phyloP scores from a whole-genome alignment of 805 yeast species.

The Ogataea trehaloabstinens region DNA sequence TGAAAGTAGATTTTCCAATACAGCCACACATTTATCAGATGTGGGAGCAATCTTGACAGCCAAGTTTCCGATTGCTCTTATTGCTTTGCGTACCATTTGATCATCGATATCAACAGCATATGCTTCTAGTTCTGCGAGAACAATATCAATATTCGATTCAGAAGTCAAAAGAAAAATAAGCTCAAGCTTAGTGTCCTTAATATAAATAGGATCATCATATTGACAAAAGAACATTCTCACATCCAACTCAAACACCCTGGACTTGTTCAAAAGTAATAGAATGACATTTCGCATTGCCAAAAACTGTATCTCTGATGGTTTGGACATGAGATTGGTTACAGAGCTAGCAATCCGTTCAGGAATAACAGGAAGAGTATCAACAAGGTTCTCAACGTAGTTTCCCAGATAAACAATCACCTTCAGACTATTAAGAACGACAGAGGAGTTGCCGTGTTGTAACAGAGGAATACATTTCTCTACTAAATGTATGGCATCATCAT shows the following conservation, averaged over 20 bases:
- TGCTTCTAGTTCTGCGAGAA: conserved; percentile 74
- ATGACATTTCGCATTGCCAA: conserved; percentile 79
- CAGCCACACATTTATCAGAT: conserved; percentile 61
- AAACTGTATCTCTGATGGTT: conserved; percentile 82
- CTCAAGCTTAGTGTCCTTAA: conserved; percentile 87
- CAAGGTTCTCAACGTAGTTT: conserved; percentile 64
- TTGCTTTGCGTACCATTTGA: conserved; percentile 82
- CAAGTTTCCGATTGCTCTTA: conserved; percentile 84
- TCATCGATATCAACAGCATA: conserved; percentile 86
- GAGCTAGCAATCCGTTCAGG: conserved; percentile 65
- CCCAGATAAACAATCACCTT: conserved; percentile 69
- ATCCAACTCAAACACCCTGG: conserved; percentile 58
- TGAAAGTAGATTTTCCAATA: conserved; percentile 55
- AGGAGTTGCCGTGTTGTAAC: conserved; percentile 74
- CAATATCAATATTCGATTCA: conserved; percentile 54
- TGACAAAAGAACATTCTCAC: conserved; percentile 81
- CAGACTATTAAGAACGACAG: conserved; percentile 76
- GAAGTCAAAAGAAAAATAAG: conserved; percentile 78
- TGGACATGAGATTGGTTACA: conserved; percentile 63
- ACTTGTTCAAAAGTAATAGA: conserved; percentile 63
- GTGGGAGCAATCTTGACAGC: conserved; percentile 72
- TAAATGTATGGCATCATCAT: conserved; percentile 62
- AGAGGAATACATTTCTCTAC: conserved; percentile 67
- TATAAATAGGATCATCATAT: conserved; percentile 81
- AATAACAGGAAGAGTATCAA: conserved; percentile 52